These are phyloP conservation scores for Pseudocercospora vitis DNA, from an alignment of 2,329 filamentous ascomycete species.

Conservation along the genomic window DNA sequence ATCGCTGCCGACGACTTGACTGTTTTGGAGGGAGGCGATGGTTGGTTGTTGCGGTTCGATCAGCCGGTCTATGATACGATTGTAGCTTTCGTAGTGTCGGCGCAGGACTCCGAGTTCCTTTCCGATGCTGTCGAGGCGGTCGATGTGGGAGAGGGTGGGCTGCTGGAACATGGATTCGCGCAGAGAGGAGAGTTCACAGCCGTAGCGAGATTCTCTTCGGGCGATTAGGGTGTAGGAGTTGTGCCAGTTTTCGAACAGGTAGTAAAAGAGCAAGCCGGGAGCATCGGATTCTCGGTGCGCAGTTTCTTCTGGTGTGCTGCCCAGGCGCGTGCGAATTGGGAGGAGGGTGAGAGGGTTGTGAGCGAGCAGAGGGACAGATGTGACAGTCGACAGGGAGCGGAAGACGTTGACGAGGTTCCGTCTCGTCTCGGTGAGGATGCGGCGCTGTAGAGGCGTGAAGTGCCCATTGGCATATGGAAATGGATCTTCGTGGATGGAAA, in stretches of 20 bases:
- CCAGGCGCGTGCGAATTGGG: constrained; percentile 48
- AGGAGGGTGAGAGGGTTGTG: constrained; percentile 44
- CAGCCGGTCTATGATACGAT: constrained; percentile 60
- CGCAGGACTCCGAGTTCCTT: constrained; percentile 61
- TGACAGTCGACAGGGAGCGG: constrained; percentile 56
- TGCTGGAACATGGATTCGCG: constrained; percentile 57
- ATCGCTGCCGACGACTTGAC: constrained; percentile 38
- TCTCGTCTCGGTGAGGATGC: constrained; percentile 53
- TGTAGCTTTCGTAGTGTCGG: constrained; percentile 62
- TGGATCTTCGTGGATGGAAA: constrained; percentile 66
- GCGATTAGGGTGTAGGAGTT: constrained; percentile 60
- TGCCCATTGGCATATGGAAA: constrained; percentile 43
- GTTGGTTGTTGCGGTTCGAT: constrained; percentile 49
- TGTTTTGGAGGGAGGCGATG: constrained; percentile 47
- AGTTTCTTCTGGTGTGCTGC: constrained; percentile 48
- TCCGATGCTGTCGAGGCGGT: constrained; percentile 59
- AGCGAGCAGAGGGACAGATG: constrained; percentile 41
- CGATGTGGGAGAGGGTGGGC: constrained; percentile 48
- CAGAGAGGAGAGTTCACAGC: constrained; percentile 46
- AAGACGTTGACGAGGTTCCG: constrained; percentile 63
- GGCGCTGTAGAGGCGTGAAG: constrained; percentile 45
- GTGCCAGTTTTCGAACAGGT: constrained; percentile 66
- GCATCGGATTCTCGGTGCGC: constrained; percentile 53
- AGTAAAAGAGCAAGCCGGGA: constrained; percentile 64
- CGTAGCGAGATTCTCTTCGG: constrained; percentile 49